Base-by-base conservation (phyloP, 2,329 filamentous ascomycete genomes). In the Phialemoniopsis sp. region DNA sequence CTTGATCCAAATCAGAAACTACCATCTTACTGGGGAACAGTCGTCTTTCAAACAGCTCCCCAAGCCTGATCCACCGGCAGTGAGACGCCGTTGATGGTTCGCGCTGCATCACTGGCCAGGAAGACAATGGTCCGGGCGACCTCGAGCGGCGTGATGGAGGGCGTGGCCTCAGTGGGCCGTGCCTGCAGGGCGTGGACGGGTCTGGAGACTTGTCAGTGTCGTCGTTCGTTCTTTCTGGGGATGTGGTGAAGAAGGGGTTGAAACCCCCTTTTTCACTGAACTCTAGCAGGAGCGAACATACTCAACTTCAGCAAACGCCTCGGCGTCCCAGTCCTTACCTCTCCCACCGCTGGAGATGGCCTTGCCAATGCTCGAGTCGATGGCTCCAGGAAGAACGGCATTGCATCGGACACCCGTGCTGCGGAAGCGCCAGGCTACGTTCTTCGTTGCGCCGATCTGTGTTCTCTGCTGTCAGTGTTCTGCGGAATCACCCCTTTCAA, bases 371-470 rank as follows among this genome's bases (percentile, higher is more conserved):
- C 49, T 45, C 33, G 51, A 55, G 41, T 58, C 53, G 29, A 58
- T 48, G 4, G 53, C 50, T 3, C 54, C 54, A 3, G 68, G 67
- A 5, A 68, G 57, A 5, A 72, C 55, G 15, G 62, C 66, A 45
- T 71, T 72, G 46, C 66, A 69, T 8, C 67, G 55, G 36, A 73
- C 68, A 8, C 61, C 59, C 21, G 70, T 62, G 29, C 65, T 57
- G 16, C 58, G 59, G 43, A 69, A 70, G 6, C 64, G 54, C 59
- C 64, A 72, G 13, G 68, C 67, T 1, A 68, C 64, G 39, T 69
- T 69, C 45, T 68, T 70, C 2, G 67, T 72, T 9, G 66, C 64
- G 8, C 67, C 67, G 10, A 68, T 53, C 58, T 62, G 31, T 10
- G 14, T 3, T n/a, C n/a, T n/a, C n/a, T n/a, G n/a, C n/a, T n/a